Evolutionary conservation across 1,284 basidiomycete genomes (phyloP).

Genomic region (Leccinum colubrinum): DNA sequence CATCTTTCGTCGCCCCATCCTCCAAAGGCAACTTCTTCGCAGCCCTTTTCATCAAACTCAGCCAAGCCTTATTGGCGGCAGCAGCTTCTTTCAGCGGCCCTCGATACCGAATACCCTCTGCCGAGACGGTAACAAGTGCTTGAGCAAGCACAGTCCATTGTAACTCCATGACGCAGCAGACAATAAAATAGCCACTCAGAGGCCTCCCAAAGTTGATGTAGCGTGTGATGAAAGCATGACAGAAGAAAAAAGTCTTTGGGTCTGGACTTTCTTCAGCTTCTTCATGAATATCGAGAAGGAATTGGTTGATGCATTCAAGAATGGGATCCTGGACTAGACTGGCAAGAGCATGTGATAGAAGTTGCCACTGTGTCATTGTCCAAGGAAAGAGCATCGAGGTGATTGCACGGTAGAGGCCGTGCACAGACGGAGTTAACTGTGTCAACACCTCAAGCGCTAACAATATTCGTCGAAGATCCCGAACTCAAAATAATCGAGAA

Average conservation of each 20-base stretch:
- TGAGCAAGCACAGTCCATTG: conserved; percentile 85
- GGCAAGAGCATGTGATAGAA: conserved; percentile 53
- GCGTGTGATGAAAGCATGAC: conserved; percentile 72
- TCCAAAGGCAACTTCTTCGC: conserved; percentile 36
- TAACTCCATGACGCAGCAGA: conserved; percentile 82
- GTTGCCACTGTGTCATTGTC: conserved; percentile 66
- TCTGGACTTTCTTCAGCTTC: conserved; percentile 41
- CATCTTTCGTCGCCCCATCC: conserved; percentile 39
- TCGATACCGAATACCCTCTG: conserved; percentile 27
- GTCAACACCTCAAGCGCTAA: conserved; percentile 71
- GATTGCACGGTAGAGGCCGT: conserved; percentile 86
- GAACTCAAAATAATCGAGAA: neutral
- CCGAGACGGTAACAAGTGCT: conserved; percentile 50
- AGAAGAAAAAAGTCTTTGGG: conserved; percentile 43
- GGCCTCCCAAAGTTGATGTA: conserved; percentile 77
- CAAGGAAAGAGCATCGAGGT: conserved; percentile 77
- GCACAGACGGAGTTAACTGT: conserved; percentile 78
- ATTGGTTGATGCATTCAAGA: conserved; percentile 67
- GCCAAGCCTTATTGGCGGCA: conserved; percentile 81
- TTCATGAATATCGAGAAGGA: conserved; percentile 60
- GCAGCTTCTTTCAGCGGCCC: conserved; percentile 61
- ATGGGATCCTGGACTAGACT: conserved; percentile 57
- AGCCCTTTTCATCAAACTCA: conserved; percentile 56
- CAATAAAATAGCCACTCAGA: conserved; percentile 83
- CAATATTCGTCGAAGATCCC: neutral